A percentile compares a stretch with the other conserved stretches of the same genome.
Conservation (phyloP, 1,284 basidiomycete genomes). For the Cystobasidiaceae sp. region DNA sequence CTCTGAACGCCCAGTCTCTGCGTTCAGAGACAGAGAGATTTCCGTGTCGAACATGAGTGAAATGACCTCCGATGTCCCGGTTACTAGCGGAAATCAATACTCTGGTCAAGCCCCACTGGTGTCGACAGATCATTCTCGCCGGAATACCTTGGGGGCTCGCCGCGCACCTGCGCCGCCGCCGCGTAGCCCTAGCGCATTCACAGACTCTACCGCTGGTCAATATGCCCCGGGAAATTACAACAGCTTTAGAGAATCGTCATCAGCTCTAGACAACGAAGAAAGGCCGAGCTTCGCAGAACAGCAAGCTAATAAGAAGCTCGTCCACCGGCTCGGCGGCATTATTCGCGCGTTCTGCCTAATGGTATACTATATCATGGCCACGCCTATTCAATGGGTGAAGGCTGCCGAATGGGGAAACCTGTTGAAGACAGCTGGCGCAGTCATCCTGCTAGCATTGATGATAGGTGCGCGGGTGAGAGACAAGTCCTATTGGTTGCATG, state of each 20-base stretch:
- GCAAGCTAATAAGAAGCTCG: constrained; percentile 30
- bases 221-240: constrained; percentile 1
- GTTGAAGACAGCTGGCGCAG: constrained; percentile 11
- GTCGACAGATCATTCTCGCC: neutral
- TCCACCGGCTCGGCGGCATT: constrained; percentile 7
- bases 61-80: neutral
- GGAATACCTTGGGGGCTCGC: neutral
- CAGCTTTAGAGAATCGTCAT: neutral
- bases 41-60: neutral
- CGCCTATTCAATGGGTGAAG: neutral
- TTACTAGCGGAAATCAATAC: too few relatives aligned
- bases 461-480: constrained; percentile 1
- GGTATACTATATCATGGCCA: constrained; percentile 6
- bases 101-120: neutral
- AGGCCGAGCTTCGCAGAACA: constrained; percentile 2
- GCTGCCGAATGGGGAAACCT: neutral
- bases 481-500: neutral
- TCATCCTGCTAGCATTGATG: constrained; percentile 3
- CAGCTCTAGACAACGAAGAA: neutral
- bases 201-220: too few relatives aligned
- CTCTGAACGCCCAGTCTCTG: neutral
- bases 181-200: neutral
- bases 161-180: constrained; percentile 2
- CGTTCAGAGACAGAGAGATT: neutral
- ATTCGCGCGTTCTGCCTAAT: constrained; percentile 1